phyloP scores from a whole-genome alignment of 805 yeast genomes.

The Kluyveromyces lactis region DNA sequence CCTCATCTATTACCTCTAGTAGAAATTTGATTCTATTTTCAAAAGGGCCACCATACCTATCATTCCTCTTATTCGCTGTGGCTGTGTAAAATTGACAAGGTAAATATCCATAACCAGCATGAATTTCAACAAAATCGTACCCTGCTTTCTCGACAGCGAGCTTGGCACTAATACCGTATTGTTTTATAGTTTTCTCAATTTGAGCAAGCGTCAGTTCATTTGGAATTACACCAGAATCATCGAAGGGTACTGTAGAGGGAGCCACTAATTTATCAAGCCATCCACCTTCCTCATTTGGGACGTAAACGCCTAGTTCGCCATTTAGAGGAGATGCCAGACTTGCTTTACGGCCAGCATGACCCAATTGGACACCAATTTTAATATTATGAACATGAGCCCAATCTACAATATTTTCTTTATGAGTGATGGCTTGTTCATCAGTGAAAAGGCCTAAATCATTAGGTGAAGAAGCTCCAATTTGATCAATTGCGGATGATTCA shows the following conservation, averaged over 20 bases:
- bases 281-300: constrained; percentile 32
- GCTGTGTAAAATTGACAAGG: constrained; percentile 40
- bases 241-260: constrained; percentile 35
- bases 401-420: constrained; percentile 34
- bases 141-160: constrained; percentile 43
- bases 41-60: constrained; percentile 54
- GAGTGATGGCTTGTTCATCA: constrained; percentile 37
- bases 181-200: constrained; percentile 32
- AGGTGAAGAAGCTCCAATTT: constrained; percentile 37
- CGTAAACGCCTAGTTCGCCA: constrained; percentile 24
- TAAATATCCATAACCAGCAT: constrained; percentile 56
- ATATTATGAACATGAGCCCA: constrained; percentile 38
- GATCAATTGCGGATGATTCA: constrained; percentile 38
- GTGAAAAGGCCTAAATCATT: constrained; percentile 43
- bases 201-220: constrained; percentile 37
- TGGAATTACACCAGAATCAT: constrained; percentile 25
- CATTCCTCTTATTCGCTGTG: constrained; percentile 44
- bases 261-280: constrained; percentile 37
- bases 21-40: constrained; percentile 48
- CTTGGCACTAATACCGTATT: constrained; percentile 39
- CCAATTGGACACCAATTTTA: constrained; percentile 44
- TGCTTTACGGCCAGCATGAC: constrained; percentile 48
- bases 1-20: constrained; percentile 40
- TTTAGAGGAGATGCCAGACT: constrained; percentile 28
- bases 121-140: constrained; percentile 54